Evolutionary conservation across 768 basidiomycete genomes (phyloP), one percentile per base, ranked within the genome.

Genomic region (Calocera cornea): DNA sequence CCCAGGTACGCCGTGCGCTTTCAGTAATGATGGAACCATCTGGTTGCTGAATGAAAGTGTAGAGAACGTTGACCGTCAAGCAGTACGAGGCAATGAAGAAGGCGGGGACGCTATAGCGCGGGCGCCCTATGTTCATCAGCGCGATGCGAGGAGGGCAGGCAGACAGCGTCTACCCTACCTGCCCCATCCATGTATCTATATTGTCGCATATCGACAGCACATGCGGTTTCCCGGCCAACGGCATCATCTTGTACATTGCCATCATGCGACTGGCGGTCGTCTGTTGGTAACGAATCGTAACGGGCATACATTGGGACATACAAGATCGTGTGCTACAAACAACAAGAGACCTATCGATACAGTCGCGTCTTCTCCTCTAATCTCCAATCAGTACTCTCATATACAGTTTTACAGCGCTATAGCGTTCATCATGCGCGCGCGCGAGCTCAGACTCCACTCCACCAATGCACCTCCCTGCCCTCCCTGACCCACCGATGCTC

Each of bases 61-160:
- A 90, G 88, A 89, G 87, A 85, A 86, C 88, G 0, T 83, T 85
- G 67, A 89, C 88, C 2, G 86, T 84, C 3, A 80, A 82, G 70
- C 87, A 90, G 74, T 89, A 68, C 66, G 69, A 66, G 19, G 65
- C 50, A 10, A 65, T 69, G 19, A 64, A 68, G 69, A 33, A 27
- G 24, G 54, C 54, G 11, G 54, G 54, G 27, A 60, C 54, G 54
- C 54, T 60, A 60, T 60, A 60, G 54, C 19, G 44, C 19, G 44
- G 44, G 19, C 5, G 8, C 44, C 8, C 44, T 17, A 19, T 24
- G 5, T 12, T 10, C 19, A 24, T 54, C 49, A 54, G 11, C 60
- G n/a, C 5, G 60, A 34, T 34, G 16, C 29, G 60, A 27, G 17
- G 36, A 38, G 7, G 36, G 36, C 36, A 38, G 36, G 36, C 36